phyloP scores from a whole-genome alignment of 768 basidiomycete genomes.

The Calvatia gigantea region DNA sequence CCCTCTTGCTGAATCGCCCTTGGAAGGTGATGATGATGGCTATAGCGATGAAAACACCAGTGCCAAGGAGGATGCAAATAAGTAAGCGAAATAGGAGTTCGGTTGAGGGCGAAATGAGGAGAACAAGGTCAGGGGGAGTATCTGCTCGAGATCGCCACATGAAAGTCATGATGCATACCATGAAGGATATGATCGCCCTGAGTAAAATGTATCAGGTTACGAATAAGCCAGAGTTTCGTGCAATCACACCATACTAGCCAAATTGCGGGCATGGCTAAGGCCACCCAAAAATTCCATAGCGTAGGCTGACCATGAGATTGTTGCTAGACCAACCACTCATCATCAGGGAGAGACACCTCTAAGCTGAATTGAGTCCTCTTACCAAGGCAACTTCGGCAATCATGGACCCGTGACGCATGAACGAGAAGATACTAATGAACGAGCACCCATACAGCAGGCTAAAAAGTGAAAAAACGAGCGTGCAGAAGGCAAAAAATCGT shows the following conservation, averaged over 20 bases:
- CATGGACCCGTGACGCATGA: conserved; percentile 57
- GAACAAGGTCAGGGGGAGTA: neutral
- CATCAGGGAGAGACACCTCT: neutral
- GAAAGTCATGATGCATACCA: conserved; percentile 12
- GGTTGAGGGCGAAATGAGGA: neutral
- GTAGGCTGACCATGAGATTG: conserved; percentile 31
- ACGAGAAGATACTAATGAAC: conserved; percentile 59
- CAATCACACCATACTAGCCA: conserved; percentile 56
- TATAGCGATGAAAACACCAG: neutral
- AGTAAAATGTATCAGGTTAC: neutral
- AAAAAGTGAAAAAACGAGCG: conserved; percentile 53
- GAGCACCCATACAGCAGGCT: conserved; percentile 58
- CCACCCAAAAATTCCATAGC: conserved; percentile 61
- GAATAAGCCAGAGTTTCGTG: neutral
- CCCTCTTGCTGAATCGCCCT: too few relatives aligned
- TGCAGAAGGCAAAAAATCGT: conserved; percentile 49
- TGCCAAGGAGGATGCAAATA: neutral
- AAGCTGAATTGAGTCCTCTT: too few relatives aligned
- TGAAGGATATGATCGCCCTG: conserved; percentile 7
- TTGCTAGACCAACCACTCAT: conserved; percentile 33
- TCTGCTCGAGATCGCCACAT: conserved; percentile 5
- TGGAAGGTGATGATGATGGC: conserved; percentile 3
- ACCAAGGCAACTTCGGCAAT: conserved; percentile 61
- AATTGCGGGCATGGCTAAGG: conserved; percentile 57
- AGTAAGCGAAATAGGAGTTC: neutral